Conservation (phyloP, 2,329 filamentous ascomycete species). For the Calonectria multiphialidica region DNA sequence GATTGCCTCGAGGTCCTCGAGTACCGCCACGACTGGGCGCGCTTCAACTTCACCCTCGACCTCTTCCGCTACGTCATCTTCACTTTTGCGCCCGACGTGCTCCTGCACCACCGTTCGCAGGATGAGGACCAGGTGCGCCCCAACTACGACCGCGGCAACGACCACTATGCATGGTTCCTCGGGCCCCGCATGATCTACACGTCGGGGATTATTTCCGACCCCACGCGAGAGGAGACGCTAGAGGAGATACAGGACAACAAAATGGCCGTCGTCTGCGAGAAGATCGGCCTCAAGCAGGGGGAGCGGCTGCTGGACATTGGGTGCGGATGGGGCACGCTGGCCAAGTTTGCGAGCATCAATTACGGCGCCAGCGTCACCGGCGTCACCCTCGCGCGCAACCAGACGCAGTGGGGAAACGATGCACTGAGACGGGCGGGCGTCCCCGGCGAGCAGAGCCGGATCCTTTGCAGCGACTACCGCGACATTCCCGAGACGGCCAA, state of each 20-base stretch:
- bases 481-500: conserved; percentile 85
- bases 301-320: conserved; percentile 91
- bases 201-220: conserved; percentile 88
- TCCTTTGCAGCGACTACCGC: conserved; percentile 95
- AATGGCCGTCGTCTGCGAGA: conserved; percentile 91
- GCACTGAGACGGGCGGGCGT: conserved; percentile 84
- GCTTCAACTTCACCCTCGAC: conserved; percentile 85
- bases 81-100: conserved; percentile 84
- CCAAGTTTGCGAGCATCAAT: conserved; percentile 89
- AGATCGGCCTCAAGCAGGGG: conserved; percentile 84
- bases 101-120: conserved; percentile 90
- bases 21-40: conserved; percentile 95
- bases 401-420: conserved; percentile 94
- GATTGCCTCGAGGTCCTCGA: conserved; percentile 88
- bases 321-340: conserved; percentile 94
- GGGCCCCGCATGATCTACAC: conserved; percentile 98
- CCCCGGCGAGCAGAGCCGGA: conserved; percentile 83
- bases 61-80: conserved; percentile 88
- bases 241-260: conserved; percentile 98
- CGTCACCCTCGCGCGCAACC: conserved; percentile 91
- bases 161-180: conserved; percentile 97
- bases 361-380: conserved; percentile 87
- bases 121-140: conserved; percentile 96
- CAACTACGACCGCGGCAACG: conserved; percentile 95
- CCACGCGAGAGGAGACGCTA: conserved; percentile 86